These are phyloP conservation scores for Lenzites betulinus DNA, from an alignment of 768 basidiomycete genomes.

Conservation along the genomic window DNA sequence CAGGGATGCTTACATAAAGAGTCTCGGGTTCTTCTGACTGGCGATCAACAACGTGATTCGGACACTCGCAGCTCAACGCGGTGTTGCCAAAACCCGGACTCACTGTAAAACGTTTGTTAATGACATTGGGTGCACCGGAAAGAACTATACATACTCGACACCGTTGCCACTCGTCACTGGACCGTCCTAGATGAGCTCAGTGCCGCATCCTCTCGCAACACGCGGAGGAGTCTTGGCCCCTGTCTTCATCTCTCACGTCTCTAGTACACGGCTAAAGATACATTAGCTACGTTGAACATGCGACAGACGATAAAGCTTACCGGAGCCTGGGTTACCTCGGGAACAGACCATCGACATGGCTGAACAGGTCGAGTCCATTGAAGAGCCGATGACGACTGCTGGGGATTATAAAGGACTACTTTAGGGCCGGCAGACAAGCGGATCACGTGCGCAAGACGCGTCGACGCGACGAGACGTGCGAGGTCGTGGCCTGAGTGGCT, in stretches of 20 bases:
- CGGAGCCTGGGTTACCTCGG: conserved; percentile 15
- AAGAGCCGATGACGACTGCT: background rate
- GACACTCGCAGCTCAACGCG: background rate
- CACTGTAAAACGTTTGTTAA: background rate
- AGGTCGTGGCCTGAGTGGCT: background rate
- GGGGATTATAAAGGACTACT: background rate
- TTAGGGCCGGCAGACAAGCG: conserved; percentile 6
- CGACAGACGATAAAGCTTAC: background rate
- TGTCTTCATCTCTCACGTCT: background rate
- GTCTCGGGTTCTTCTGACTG: background rate
- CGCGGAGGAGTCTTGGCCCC: conserved; percentile 3
- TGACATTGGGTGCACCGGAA: background rate
- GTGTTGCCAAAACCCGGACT: conserved; percentile 8
- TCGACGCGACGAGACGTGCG: conserved; percentile 12
- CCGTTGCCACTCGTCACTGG: conserved; percentile 11
- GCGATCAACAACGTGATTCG: background rate
- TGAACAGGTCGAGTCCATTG: conserved; percentile 18
- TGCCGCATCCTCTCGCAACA: conserved; percentile 3
- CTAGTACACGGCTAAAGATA: background rate
- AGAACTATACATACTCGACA: background rate
- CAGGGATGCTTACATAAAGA: background rate
- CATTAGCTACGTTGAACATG: background rate
- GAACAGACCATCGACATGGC: background rate
- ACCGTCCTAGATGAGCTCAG: conserved; percentile 1
- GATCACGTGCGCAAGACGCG: conserved; percentile 14